Evolutionary conservation across 306 rosid species (phyloP).

Genomic region (Inga laurina): DNA sequence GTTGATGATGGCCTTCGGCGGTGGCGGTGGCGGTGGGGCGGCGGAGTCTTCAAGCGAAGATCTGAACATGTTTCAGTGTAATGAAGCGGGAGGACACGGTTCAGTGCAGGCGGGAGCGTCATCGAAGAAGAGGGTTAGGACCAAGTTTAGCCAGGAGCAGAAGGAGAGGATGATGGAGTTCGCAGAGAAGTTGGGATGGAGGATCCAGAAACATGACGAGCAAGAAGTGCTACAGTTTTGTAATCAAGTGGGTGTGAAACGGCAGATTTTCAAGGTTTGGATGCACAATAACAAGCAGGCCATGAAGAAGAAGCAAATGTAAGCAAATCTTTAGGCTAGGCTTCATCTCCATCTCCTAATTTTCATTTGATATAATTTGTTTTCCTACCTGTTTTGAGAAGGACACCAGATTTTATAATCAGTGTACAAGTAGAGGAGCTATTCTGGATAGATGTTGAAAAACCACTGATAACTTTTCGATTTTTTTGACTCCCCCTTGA

Average conservation of each 20-base stretch:
- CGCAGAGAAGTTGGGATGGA: conserved; percentile 88
- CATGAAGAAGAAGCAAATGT: conserved; percentile 71
- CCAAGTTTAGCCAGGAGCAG: conserved; percentile 73
- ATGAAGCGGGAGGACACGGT: conserved; percentile 32
- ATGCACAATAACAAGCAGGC: conserved; percentile 96
- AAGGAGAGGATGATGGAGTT: conserved; percentile 88
- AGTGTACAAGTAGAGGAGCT: conserved; percentile 38
- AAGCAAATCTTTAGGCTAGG: conserved; percentile 27
- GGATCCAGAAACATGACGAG: conserved; percentile 88
- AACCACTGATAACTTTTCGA: conserved; percentile 8
- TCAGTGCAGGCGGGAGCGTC: conserved; percentile 23
- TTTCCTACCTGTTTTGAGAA: conserved; percentile 17
- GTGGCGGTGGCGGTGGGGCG: conserved; percentile 56
- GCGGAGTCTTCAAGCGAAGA: conserved; percentile 88
- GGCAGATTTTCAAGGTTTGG: conserved; percentile 93
- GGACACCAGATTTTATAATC: background rate
- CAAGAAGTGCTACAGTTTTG: conserved; percentile 84
- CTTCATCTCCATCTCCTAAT: conserved; percentile 12
- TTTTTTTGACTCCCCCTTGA: conserved; percentile 12
- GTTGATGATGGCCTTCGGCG: conserved; percentile 80
- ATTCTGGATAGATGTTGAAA: conserved; percentile 6
- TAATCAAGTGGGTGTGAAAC: conserved; percentile 63
- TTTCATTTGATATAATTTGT: background rate
- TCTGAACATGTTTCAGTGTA: conserved; percentile 55
- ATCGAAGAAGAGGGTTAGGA: conserved; percentile 79